Base-by-base conservation (phyloP, 1,284 basidiomycete species). In the Coniferiporia sulphurascens region DNA sequence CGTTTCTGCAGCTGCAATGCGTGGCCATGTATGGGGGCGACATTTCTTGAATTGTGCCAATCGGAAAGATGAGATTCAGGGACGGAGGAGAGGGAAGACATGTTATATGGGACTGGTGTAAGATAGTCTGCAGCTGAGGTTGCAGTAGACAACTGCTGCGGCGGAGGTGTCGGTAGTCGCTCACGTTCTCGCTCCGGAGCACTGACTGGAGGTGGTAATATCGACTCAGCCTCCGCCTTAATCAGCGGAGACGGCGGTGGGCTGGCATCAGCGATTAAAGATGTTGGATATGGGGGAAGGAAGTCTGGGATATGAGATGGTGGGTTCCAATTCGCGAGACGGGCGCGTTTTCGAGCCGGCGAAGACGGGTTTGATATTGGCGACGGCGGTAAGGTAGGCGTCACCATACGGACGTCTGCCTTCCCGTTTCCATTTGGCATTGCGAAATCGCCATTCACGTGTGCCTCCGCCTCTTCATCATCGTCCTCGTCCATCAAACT, bases 31-130 rank as follows among this genome's bases (percentile, higher is more conserved):
- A 35, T 15, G 32, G 56, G 21, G 44, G 48, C 15, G 52, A 56
- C 15, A 32, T 9, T 48, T n/a, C 41, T 56, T n/a, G 19, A 48
- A 13, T 10, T 32, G 12, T 36, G 66, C 4, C 70, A 68, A n/a
- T 73, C 66, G 1, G 87, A 88, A 0, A 91, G 74, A 68, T 89
- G 87, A 81, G 85, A 84, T 65, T 84, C 77, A 5, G 85, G 77
- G 5, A 79, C 74, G 8, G 75, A 73, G 4, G 85, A 78, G 19
- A 90, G 78, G 1, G 84, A 78, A 0, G 88, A 90, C 64, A 85
- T 80, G 1, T 78, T 78, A 66, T 89, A 89, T 3, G 88, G 86
- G 0, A 89, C 78, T 65, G 82, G 81, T 5, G 84, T 78, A 15
- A 83, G 74, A 62, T 88, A 88, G 69, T 91, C 87, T 9, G 85